A percentile compares a stretch with the other conserved stretches of the same genome.
Evolutionary conservation across 768 basidiomycete genomes (phyloP).

Genomic region (Rhodocollybia butyracea): DNA sequence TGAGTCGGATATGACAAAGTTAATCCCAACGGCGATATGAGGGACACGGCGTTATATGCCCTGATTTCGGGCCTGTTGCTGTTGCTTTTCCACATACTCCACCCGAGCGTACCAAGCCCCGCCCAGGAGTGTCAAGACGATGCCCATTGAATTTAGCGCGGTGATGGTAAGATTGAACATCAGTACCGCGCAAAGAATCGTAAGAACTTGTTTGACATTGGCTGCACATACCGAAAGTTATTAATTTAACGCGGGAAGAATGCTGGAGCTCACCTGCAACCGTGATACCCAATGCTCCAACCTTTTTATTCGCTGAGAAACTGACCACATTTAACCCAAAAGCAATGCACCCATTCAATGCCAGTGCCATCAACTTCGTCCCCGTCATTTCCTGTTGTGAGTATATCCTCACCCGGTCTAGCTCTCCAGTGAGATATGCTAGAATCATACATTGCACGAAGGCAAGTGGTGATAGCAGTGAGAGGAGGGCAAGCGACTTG

Average conservation of each 20-base stretch:
- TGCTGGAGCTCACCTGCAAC: constrained; percentile 62
- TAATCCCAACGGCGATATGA: no score
- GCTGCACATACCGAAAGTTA: constrained; percentile 36
- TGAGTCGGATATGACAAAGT: no score
- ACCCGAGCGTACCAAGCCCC: constrained; percentile 79
- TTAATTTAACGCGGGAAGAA: neutral
- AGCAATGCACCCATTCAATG: constrained; percentile 82
- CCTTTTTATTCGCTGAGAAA: constrained; percentile 93
- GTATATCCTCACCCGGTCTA: constrained; percentile 54
- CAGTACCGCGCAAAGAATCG: constrained; percentile 77
- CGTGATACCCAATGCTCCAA: constrained; percentile 87
- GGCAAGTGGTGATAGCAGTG: constrained; percentile 89
- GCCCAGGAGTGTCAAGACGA: constrained; percentile 78
- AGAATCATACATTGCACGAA: constrained; percentile 82
- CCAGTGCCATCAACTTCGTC: constrained; percentile 48
- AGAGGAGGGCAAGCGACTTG: constrained; percentile 83
- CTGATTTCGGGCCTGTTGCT: constrained; percentile 2
- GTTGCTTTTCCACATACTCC: constrained; percentile 51
- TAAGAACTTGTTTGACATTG: constrained; percentile 92
- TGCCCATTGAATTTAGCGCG: constrained; percentile 76
- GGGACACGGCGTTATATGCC: neutral
- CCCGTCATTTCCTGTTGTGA: constrained; percentile 35
- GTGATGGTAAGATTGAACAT: constrained; percentile 86
- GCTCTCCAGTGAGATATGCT: constrained; percentile 79
- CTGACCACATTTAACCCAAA: constrained; percentile 92